Base-by-base conservation (phyloP, 352 stramenopile species). In the Phytophthora sp. region DNA sequence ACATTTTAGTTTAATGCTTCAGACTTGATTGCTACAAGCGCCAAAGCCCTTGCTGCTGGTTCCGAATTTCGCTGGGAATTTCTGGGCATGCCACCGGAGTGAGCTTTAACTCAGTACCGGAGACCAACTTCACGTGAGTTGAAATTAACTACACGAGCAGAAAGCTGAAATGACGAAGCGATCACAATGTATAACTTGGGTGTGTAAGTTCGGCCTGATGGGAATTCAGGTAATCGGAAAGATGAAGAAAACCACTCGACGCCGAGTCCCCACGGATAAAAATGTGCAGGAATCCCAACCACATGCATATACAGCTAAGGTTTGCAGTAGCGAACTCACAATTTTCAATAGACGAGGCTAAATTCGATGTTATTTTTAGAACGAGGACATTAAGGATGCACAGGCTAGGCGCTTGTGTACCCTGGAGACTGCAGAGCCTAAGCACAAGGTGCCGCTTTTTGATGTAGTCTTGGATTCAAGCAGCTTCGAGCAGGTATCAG, bases 401-500 rank as follows among this genome's bases (percentile, higher is more conserved):
- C 50, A 62, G 18, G 41, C 39, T 44, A 50, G 31, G 6, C 59
- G 59, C 3, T 39, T 67, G 23, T 7, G 38, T 4, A n/a, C n/a
- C 9, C 24, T 67, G 15, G 50, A 67, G 33, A 50, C 7, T 36
- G 38, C 49, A 2, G 41, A 62, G 7, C 6, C 51, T 15, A 26
- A 26, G 18, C 29, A 51, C 47, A 67, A 49, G 30, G 51, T 46
- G 9, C 20, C 41, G 13, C 47, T 67, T 47, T 55, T 67, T 21
- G 51, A 55, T 4, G 33, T 35, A 27, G 46, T 39, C 11, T 30
- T 67, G 39, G 31, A 67, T 51, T 47, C 59, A 29, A 30, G 11
- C 4, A 66, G 58, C 21, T 66, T 66, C 26, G 58, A 55, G 18
- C 49, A 66, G 58, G 58, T 66, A 49, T 24, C n/a, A n/a, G n/a